phyloP scores from a whole-genome alignment of 2,329 filamentous ascomycete genomes.

The Daldinia sp. region DNA sequence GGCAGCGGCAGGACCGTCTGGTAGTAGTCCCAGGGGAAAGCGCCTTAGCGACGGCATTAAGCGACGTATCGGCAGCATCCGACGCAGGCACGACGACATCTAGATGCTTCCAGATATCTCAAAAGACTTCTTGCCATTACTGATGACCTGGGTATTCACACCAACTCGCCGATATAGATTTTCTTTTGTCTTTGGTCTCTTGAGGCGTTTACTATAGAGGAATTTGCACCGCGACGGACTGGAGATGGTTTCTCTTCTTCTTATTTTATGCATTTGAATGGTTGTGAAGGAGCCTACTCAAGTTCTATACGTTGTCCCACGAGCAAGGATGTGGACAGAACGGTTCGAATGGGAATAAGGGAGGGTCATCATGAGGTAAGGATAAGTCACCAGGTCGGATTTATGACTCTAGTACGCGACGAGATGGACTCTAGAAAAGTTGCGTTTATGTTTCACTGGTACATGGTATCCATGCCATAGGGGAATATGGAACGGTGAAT shows the following conservation, averaged over 20 bases:
- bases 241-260: neutral
- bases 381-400: neutral
- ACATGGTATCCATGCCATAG: neutral
- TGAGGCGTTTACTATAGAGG: neutral
- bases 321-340: neutral
- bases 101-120: neutral
- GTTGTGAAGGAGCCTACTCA: neutral
- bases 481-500: neutral
- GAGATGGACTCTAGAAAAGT: neutral
- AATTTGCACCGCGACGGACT: neutral
- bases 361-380: neutral
- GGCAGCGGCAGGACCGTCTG: constrained; percentile 37
- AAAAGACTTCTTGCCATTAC: no score
- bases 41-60: constrained; percentile 64
- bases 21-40: constrained; percentile 48
- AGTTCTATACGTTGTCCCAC: neutral
- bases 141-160: no score
- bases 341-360: neutral
- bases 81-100: constrained; percentile 56
- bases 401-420: neutral
- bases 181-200: neutral
- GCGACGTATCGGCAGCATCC: constrained; percentile 65
- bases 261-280: neutral
- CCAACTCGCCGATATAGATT: no score
- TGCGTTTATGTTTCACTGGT: neutral